phyloP scores from a whole-genome alignment of 148 eudicot genomes.

The Diospyros lotus region DNA sequence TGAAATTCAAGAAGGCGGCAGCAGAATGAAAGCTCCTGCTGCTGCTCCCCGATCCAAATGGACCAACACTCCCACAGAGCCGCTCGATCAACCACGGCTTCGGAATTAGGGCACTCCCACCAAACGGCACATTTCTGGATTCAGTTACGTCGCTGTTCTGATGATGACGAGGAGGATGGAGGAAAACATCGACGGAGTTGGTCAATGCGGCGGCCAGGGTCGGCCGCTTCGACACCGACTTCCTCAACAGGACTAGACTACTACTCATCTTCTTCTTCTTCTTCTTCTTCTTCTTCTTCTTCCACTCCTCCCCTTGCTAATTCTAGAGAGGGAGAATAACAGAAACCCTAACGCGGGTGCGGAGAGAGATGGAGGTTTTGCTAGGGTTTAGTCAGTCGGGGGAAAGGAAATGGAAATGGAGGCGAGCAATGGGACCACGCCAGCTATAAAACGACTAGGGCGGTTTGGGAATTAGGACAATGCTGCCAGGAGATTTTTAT shows the following conservation, averaged over 20 bases:
- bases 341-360: background rate
- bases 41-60: background rate
- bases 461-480: too few species aligned
- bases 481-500: too few species aligned
- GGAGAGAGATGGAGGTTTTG: background rate
- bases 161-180: background rate
- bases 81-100: background rate
- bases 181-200: slow-evolving; percentile 7
- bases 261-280: slow-evolving; percentile 2
- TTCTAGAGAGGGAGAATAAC: background rate
- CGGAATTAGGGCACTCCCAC: background rate
- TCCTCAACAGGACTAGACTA: slow-evolving; percentile 3
- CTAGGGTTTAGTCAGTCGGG: slow-evolving; percentile 14
- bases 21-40: slow-evolving; percentile 16
- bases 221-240: slow-evolving; percentile 15
- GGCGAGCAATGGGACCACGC: background rate
- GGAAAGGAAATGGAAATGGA: background rate
- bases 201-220: slow-evolving; percentile 22
- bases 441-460: too few species aligned
- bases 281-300: background rate
- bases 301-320: too few species aligned
- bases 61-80: background rate
- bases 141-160: background rate
- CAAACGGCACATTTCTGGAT: background rate
- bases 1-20: slow-evolving; percentile 18